Conservation (phyloP, 306 rosid genomes). For the Abrus precatorius region DNA sequence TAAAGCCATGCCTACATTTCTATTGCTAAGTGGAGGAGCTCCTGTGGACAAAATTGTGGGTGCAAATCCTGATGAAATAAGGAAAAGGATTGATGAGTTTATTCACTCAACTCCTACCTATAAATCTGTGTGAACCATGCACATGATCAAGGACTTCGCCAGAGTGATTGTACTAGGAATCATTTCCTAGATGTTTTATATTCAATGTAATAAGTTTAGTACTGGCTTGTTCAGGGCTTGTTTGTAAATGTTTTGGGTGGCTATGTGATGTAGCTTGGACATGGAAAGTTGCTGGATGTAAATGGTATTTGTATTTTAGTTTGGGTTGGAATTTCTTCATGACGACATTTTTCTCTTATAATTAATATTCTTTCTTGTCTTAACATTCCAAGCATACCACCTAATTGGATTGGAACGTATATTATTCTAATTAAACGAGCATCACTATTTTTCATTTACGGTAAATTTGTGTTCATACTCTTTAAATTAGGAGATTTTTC, state of each 20-base stretch:
- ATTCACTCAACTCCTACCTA: constrained; percentile 35
- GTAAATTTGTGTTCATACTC: too few species aligned
- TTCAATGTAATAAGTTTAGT: neutral
- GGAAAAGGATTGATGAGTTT: constrained; percentile 52
- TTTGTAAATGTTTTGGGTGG: constrained; percentile 8
- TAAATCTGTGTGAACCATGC: constrained; percentile 7
- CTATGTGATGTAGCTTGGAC: neutral
- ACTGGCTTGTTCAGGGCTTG: constrained; percentile 13
- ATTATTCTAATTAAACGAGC: neutral
- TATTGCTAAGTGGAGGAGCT: constrained; percentile 53
- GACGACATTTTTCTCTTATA: neutral
- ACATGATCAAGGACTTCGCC: neutral
- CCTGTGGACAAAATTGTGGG: constrained; percentile 56
- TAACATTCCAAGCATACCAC: neutral
- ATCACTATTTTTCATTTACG: neutral
- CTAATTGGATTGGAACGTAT: neutral
- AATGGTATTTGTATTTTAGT: constrained; percentile 29
- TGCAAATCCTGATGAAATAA: constrained; percentile 59
- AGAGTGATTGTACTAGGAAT: neutral
- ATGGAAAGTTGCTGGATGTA: neutral
- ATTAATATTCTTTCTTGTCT: neutral
- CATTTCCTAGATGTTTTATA: neutral
- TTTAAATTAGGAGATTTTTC: too few species aligned
- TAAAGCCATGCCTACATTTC: constrained; percentile 60
- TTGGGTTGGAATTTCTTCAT: neutral